These are phyloP conservation scores for Pyricularia sp. DNA, from an alignment of 2,329 filamentous ascomycete species.

Conservation along the genomic window DNA sequence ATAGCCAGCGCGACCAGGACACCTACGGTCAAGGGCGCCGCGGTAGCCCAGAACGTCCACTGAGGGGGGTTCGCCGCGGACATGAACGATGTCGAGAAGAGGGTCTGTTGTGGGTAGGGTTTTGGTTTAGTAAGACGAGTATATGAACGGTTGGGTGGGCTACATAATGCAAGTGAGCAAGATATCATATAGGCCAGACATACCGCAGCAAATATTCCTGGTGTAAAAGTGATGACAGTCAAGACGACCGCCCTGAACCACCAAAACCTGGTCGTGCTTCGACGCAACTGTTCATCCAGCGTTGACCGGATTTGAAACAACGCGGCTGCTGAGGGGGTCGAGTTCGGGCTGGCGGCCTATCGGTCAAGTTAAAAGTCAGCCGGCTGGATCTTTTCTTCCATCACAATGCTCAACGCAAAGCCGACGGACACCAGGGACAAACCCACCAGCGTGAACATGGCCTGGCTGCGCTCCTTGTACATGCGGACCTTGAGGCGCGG, in stretches of 20 bases:
- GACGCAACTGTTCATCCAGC: background rate
- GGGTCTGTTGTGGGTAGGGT: background rate
- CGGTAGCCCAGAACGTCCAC: background rate
- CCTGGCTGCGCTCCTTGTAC: background rate
- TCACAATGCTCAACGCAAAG: background rate
- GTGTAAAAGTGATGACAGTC: background rate
- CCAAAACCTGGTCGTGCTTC: background rate
- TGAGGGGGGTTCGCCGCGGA: background rate
- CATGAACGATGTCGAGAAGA: conserved; percentile 3
- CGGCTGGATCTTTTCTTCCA: background rate
- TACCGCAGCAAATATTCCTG: background rate
- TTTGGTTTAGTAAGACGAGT: background rate
- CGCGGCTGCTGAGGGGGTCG: background rate
- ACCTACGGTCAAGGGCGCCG: background rate
- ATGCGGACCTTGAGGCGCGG: background rate
- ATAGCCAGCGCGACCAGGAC: background rate
- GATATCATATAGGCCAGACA: too few relatives aligned
- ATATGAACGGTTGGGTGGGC: background rate
- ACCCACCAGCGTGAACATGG: background rate
- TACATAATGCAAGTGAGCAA: background rate
- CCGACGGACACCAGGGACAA: background rate
- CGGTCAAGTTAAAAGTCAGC: background rate
- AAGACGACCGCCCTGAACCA: background rate
- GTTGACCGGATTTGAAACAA: background rate
- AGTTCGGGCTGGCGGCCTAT: background rate